Base-by-base conservation (phyloP, 2,329 filamentous ascomycete species). In the Blumeria graminis region DNA sequence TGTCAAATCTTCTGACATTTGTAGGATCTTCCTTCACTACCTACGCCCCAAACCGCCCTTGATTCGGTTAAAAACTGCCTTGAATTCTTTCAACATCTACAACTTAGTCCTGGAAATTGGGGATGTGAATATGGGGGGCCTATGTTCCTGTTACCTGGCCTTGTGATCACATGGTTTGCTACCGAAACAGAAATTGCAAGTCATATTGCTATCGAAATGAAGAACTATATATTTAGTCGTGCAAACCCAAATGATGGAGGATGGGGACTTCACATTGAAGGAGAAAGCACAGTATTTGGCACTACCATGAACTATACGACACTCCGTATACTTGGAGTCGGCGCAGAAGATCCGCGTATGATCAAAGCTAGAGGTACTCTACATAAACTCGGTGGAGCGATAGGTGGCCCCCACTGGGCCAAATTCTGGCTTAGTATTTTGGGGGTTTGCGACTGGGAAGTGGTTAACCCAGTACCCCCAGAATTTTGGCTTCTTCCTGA, bases 81-180 rank as follows among this genome's bases (percentile, higher is more conserved):
- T 56, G 72, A 77, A 3, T 96, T 94, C 72, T 94, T 93, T 71
- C 85, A 89, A 57, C 78, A 90, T 60, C 77, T 96, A 28, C 92
- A 98, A 68, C 75, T 95, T 1, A 80, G 83, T 13, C 83, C 86
- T 0, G 92, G 92, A 5, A 86, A 95, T 65, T 98, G 92, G 92
- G 92, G 76, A 5, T 96, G 90, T 71, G 92, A 98, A 68, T 98
- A 98, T 71, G 92, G 92, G 56, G 92, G 92, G 0, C 92, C 92
- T 3, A 90, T 95, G 86, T 98, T 98, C 66, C 76, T 96, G 41
- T 74, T 96, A 1, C 87, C 90, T 0, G 86, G 90, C 48, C 68
- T 94, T 22, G 80, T 95, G 59, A 80, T 94, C 62, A 76, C 84
- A 33, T 93, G 86, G 80, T 89, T 94, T 67, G 84, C 84, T 55